Conservation (phyloP, 148 eudicot genomes). For the Vaccinium myrtillus region DNA sequence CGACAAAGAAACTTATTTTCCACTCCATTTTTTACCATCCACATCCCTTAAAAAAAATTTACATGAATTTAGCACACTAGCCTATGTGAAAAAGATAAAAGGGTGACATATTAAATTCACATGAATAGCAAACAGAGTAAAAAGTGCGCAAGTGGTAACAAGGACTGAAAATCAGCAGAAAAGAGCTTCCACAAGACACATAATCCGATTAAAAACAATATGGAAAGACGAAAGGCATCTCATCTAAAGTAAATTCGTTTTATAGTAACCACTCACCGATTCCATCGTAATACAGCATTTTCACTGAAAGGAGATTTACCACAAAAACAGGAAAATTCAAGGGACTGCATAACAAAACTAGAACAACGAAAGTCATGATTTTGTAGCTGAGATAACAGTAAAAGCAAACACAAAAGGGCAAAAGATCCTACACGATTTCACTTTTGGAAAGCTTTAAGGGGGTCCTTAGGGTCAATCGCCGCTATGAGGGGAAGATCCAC, state of each 20-base stretch:
- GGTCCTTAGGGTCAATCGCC: conserved; percentile 58
- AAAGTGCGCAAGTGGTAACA: too few relatives aligned
- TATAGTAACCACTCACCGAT: background rate
- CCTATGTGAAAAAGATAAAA: background rate
- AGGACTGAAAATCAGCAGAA: background rate
- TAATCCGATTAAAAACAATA: background rate
- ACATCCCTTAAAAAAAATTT: too few relatives aligned
- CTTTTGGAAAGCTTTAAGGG: conserved; percentile 50
- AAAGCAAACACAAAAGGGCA: background rate
- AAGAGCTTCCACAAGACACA: background rate
- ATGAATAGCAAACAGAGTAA: too few relatives aligned
- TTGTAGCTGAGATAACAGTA: background rate
- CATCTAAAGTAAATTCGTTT: background rate
- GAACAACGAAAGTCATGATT: background rate
- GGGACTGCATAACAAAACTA: background rate
- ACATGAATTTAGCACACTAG: too few relatives aligned
- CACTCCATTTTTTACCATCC: background rate
- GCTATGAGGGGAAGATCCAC: conserved; percentile 63
- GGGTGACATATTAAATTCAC: background rate
- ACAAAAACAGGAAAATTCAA: background rate
- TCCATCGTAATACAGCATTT: background rate
- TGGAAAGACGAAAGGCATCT: background rate
- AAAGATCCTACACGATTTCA: background rate
- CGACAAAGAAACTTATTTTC: background rate
- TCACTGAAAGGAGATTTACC: background rate